phyloP scores from a whole-genome alignment of 2,329 filamentous ascomycete genomes.

The Chrysoporthe deuterocubensis region DNA sequence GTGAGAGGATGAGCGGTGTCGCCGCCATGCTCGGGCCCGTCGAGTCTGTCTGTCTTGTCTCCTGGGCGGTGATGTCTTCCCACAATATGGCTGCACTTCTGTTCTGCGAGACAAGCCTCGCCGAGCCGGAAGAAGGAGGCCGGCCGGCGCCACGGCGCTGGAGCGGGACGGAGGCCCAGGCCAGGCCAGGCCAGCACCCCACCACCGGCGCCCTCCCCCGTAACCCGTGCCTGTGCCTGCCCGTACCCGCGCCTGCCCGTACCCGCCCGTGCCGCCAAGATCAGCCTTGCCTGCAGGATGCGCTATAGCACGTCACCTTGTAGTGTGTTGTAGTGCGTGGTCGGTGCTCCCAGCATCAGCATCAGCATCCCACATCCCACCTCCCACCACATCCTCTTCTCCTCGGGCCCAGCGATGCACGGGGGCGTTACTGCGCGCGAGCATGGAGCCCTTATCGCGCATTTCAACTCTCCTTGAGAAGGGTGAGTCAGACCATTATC shows the following conservation, averaged over 20 bases:
- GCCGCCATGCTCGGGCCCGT: slow-evolving; percentile 14
- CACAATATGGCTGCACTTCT: background rate
- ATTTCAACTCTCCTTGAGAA: slow-evolving; percentile 95
- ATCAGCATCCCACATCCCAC: background rate
- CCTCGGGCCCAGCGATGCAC: background rate
- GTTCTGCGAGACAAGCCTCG: background rate
- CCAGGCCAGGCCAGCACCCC: background rate
- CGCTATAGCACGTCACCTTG: slow-evolving; percentile 3
- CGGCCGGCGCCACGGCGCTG: background rate
- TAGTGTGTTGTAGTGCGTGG: background rate
- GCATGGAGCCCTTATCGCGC: slow-evolving; percentile 94
- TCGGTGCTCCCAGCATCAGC: background rate
- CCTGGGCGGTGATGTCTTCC: background rate
- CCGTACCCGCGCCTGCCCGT: background rate
- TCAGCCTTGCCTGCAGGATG: background rate
- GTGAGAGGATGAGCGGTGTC: slow-evolving; percentile 51
- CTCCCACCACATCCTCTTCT: background rate
- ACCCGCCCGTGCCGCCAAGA: background rate
- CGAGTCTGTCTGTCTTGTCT: background rate
- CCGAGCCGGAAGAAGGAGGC: background rate
- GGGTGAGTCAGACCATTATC: slow-evolving; percentile 60
- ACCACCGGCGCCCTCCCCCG: background rate
- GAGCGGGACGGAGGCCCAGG: background rate
- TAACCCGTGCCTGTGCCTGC: background rate
- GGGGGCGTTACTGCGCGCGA: background rate